Evolutionary conservation across 2,329 filamentous ascomycete species (phyloP), one percentile per base, ranked within the genome.

Genomic region (Exophiala mesophila): DNA sequence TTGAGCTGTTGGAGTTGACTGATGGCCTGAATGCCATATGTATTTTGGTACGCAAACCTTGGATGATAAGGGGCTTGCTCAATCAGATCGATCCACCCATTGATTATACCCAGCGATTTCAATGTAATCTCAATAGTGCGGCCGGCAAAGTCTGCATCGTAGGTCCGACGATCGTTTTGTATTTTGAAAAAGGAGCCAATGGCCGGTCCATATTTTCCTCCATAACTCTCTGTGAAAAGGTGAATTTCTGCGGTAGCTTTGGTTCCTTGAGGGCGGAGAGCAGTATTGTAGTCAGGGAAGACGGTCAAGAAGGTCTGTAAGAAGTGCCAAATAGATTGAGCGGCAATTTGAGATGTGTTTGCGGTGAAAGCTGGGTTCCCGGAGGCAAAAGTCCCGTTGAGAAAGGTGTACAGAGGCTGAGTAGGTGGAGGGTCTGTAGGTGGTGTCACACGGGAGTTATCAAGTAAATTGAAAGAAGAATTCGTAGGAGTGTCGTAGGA

Each of bases 161-260:
- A 73, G n/a, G 60, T 56, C 10, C 75, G 72, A 39, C 67, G 68
- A 13, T 66, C 59, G 52, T 87, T 88, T 62, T 87, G 80, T 42
- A 75, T 60, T 54, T 82, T 71, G 44, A 74, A 75, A 50, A 69
- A 68, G 3, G 65, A 53, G 8, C 79, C 78, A 54, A 85, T 83
- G 1, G 75, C 67, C 2, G 81, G 81, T 0, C 79, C 83, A 54
- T 85, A 88, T 42, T 79, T 76, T 9, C 84, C 84, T 23, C 81
- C 77, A 59, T 85, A 83, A 60, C 78, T 82, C 59, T 87, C 81
- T 1, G 80, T 73, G 48, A 83, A 85, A 3, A 86, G 64, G 53
- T 80, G 80, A 39, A 86, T 70, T 13, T 79, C 63, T 2, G 69
- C 63, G 48, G 69, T 66, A 23, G 56, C 44, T 8, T 46, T 44